Conservation (phyloP, 2,329 filamentous ascomycete species). For the Simplicillium aogashimaense region DNA sequence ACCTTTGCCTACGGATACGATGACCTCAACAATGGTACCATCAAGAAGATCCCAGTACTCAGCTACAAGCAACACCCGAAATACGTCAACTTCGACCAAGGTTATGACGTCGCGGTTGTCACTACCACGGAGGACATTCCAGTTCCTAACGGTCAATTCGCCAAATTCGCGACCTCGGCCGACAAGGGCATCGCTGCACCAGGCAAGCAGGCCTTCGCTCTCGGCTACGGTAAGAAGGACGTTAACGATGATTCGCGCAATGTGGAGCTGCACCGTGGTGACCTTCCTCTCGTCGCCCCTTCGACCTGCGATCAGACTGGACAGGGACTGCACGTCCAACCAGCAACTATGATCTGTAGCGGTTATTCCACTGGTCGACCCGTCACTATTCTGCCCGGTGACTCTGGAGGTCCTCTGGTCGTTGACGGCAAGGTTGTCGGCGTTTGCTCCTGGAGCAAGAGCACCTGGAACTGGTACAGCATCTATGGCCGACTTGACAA, state of each 20-base stretch:
- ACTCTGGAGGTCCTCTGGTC: conserved; percentile 1
- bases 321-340: background rate
- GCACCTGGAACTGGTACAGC: conserved; percentile 2
- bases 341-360: background rate
- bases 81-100: background rate
- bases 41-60: background rate
- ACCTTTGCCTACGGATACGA: background rate
- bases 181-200: background rate
- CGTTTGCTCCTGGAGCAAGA: conserved; percentile 2
- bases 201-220: background rate
- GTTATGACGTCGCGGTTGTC: background rate
- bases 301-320: background rate
- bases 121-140: background rate
- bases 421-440: conserved; percentile 1
- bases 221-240: background rate
- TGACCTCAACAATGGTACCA: background rate
- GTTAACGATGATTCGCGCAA: background rate
- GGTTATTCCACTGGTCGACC: background rate
- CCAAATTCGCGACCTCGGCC: background rate
- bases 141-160: background rate
- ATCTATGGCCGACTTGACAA: conserved; percentile 1
- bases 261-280: background rate
- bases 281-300: background rate
- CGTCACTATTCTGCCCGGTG: background rate
- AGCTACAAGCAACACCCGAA: background rate